Percentiles rank a stretch among this genome's conserved stretches.
phyloP scores from a whole-genome alignment of 1,284 basidiomycete species.

The Heliocybe sulcata region DNA sequence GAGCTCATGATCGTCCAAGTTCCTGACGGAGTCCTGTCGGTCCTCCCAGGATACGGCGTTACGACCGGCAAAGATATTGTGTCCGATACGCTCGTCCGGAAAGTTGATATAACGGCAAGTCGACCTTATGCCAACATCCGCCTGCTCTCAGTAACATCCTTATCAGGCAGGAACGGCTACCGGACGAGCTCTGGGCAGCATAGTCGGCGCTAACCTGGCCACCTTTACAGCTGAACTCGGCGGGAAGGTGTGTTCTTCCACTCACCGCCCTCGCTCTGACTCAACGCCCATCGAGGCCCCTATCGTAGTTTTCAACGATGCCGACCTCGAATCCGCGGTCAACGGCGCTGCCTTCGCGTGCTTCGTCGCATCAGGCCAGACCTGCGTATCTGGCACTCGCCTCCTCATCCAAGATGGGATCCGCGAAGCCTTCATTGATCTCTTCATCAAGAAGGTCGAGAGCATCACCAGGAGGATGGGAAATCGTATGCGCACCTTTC shows the following conservation, averaged over 20 bases:
- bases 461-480: conserved; percentile 66
- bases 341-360: conserved; percentile 79
- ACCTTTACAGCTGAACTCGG: conserved; percentile 76
- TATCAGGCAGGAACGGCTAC: conserved; percentile 69
- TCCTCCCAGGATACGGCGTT: conserved; percentile 65
- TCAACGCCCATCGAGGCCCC: conserved; percentile 61
- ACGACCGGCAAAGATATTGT: conserved; percentile 59
- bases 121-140: background rate
- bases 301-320: conserved; percentile 70
- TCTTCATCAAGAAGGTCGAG: conserved; percentile 54
- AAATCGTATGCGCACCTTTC: conserved; percentile 42
- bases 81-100: conserved; percentile 57
- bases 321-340: conserved; percentile 60
- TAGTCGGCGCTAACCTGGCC: conserved; percentile 66
- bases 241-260: conserved; percentile 49
- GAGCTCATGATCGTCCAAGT: conserved; percentile 31
- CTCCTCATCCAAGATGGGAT: conserved; percentile 63
- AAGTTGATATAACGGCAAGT: conserved; percentile 77
- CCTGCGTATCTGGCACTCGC: conserved; percentile 75
- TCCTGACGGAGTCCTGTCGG: conserved; percentile 64
- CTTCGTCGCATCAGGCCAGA: conserved; percentile 81
- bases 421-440: conserved; percentile 58
- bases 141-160: background rate
- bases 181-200: conserved; percentile 60
- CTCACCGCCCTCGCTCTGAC: background rate